phyloP scores from a whole-genome alignment of 441 rosid genomes.

The Jatropha podagrica region DNA sequence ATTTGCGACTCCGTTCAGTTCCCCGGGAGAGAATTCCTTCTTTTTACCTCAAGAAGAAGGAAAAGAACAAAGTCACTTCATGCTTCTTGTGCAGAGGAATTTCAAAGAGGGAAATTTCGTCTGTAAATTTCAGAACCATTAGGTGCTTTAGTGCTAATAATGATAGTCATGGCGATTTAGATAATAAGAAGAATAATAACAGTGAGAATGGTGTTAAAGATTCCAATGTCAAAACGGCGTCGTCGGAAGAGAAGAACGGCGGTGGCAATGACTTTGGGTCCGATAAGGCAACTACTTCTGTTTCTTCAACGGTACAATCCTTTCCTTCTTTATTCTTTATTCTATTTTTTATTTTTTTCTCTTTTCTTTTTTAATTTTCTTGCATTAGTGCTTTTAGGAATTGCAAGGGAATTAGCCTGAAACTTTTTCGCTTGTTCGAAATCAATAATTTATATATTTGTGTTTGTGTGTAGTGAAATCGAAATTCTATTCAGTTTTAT shows the following conservation, averaged over 20 bases:
- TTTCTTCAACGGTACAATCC: conserved; percentile 58
- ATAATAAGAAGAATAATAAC: conserved; percentile 26
- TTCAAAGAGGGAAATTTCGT: conserved; percentile 20
- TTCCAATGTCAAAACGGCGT: conserved; percentile 46
- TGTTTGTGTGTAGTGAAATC: not conserved
- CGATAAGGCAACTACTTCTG: conserved; percentile 45
- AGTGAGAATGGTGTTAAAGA: conserved; percentile 28
- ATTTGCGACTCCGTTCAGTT: conserved; percentile 38
- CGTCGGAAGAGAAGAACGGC: conserved; percentile 45
- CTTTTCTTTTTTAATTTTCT: not conserved
- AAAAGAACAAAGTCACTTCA: conserved; percentile 3
- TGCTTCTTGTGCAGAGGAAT: conserved; percentile 34
- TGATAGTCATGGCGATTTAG: conserved; percentile 24
- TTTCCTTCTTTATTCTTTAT: conserved; percentile 7
- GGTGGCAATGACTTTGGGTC: conserved; percentile 37
- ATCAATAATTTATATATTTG: not conserved
- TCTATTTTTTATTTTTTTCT: not conserved
- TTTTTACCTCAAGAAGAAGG: conserved; percentile 26
- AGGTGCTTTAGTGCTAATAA: conserved; percentile 48
- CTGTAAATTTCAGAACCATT: conserved; percentile 25
- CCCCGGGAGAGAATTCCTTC: conserved; percentile 29
- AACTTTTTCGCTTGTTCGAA: not conserved
- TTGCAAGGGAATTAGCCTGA: not conserved
- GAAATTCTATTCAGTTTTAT: not conserved
- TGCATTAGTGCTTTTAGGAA: not conserved